Evolutionary conservation across 106 monocot species (phyloP).

Genomic region (Narthecium ossifragum): DNA sequence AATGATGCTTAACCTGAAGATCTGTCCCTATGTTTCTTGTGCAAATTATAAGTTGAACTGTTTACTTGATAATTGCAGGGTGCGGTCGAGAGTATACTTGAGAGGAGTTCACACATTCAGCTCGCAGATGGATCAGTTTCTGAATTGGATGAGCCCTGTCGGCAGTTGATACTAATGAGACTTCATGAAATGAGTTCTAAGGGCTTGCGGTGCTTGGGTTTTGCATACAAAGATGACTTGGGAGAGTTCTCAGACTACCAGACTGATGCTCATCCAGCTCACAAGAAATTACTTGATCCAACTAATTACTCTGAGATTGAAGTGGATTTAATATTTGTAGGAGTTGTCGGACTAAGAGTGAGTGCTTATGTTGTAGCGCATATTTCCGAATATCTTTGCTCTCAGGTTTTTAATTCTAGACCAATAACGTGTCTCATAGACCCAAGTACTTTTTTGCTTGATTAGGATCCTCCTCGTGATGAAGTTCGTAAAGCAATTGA

Average conservation of each 20-base stretch:
- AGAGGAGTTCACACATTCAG: conserved; percentile 39
- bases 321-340: conserved; percentile 51
- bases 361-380: not conserved
- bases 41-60: not conserved
- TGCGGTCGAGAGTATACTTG: conserved; percentile 61
- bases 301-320: conserved; percentile 55
- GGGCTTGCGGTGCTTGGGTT: conserved; percentile 62
- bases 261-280: conserved; percentile 44
- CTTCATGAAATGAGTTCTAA: conserved; percentile 72
- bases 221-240: conserved; percentile 66
- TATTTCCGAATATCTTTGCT: not conserved
- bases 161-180: conserved; percentile 32
- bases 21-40: too few relatives aligned
- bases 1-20: too few relatives aligned
- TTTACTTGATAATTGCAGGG: too few relatives aligned
- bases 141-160: conserved; percentile 31
- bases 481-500: conserved; percentile 67
- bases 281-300: conserved; percentile 56
- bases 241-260: conserved; percentile 58
- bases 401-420: not conserved
- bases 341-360: conserved; percentile 51
- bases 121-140: conserved; percentile 59
- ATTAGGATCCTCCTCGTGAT: conserved; percentile 61
- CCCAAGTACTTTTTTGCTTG: not conserved
- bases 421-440: not conserved